Evolutionary conservation across 2,329 filamentous ascomycete species (phyloP), one percentile per base, ranked within the genome.

Genomic region (Cordyceps farinosa): DNA sequence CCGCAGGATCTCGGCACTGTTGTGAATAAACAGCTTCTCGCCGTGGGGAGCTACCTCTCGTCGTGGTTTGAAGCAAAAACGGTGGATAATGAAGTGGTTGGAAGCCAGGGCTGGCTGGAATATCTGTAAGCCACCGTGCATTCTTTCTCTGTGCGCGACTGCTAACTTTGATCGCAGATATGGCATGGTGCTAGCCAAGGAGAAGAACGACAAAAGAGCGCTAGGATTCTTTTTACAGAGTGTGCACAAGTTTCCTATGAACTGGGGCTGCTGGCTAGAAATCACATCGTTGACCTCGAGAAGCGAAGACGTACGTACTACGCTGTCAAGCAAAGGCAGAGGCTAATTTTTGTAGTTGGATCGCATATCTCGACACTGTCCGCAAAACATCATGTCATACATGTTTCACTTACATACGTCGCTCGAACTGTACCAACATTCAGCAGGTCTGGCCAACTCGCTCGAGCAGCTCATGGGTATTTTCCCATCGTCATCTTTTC

Each of bases 201-300:
- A 93, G 65, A 96, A 96, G 76, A 97, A 95, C 70, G 92, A 96
- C 68, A 84, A 88, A 51, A 84, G 90, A 65, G 95, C 95, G 1
- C 88, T 94, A 75, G 86, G 90, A 66, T 97, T 90, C 83, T 82
- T 99, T n/a, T 81, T 97, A 58, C 85, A 87, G 66, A 97, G 93
- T 71, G 91, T 97, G 10, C 90, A 96, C 73, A 79, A 92, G 47
- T 96, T 92, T 70, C 91, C 92, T 1, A 97, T 93, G 84, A 97
- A 98, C 72, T 99, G 95, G 95, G 92, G 92, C 8, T 93, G 92
- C 66, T 99, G 95, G 95, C 84, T 95, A 64, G 95, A 99, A 77
- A 85, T 99, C 74, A 91, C 90, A 4, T 88, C 88, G 45, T 81
- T 98, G 32, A 85, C 97, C 65, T 86, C 87, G 42, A 87, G 90